Conservation (phyloP, 2,329 filamentous ascomycete genomes). For the Aspergillus awamori region DNA sequence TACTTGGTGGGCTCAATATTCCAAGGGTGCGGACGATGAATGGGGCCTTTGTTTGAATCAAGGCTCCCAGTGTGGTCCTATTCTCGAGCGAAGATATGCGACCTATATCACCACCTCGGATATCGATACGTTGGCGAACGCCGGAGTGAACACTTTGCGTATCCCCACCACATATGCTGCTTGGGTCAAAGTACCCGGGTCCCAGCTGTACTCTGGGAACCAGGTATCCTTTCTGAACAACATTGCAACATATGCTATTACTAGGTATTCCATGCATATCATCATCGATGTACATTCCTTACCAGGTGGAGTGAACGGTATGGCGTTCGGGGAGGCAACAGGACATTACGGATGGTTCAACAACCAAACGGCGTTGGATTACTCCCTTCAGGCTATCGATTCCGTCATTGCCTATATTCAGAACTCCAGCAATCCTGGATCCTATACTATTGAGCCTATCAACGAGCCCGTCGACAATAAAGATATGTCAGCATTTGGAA, state of each 20-base stretch:
- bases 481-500: conserved; percentile 27
- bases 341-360: conserved; percentile 27
- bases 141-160: conserved; percentile 10
- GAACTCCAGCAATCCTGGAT: conserved; percentile 19
- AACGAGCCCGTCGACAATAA: conserved; percentile 29
- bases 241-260: conserved; percentile 27
- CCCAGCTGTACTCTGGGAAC: conserved; percentile 26
- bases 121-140: conserved; percentile 3
- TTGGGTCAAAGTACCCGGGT: conserved; percentile 25
- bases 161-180: conserved; percentile 18
- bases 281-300: conserved; percentile 28
- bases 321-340: conserved; percentile 26
- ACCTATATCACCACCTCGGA: conserved; percentile 17
- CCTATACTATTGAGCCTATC: conserved; percentile 26
- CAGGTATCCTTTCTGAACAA: conserved; percentile 23
- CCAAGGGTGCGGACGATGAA: conserved; percentile 25
- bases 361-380: conserved; percentile 24
- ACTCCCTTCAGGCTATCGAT: conserved; percentile 26
- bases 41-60: conserved; percentile 22
- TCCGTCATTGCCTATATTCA: conserved; percentile 23
- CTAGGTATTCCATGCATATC: conserved; percentile 27
- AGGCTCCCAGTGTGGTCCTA: conserved; percentile 9
- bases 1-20: conserved; percentile 23
- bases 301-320: conserved; percentile 26
- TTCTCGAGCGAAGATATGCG: conserved; percentile 16